Evolutionary conservation across 2,329 filamentous ascomycete genomes (phyloP).

Genomic region (Penicillium sp.): DNA sequence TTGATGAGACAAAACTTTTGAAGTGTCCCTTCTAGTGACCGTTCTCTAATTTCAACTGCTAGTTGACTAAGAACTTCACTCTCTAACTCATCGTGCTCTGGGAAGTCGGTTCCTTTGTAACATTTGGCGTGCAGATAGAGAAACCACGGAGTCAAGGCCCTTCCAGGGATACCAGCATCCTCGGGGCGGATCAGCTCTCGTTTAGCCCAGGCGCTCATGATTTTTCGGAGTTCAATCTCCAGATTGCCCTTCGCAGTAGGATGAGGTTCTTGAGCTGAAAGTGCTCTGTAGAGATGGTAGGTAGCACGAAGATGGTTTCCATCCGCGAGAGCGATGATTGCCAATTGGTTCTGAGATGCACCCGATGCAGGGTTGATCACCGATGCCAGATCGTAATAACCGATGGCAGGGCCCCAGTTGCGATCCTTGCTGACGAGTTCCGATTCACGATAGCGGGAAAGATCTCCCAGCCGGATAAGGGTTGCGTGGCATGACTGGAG

Average conservation of each 20-base stretch:
- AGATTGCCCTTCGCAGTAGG: constrained; percentile 73
- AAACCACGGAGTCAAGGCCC: constrained; percentile 75
- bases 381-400: constrained; percentile 80
- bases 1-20: constrained; percentile 83
- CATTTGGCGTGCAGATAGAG: constrained; percentile 81
- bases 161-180: constrained; percentile 49
- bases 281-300: constrained; percentile 84
- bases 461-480: constrained; percentile 82
- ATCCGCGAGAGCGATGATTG: constrained; percentile 74
- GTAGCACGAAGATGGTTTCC: constrained; percentile 78
- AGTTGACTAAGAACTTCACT: constrained; percentile 79
- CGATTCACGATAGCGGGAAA: constrained; percentile 77
- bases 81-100: constrained; percentile 76
- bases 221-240: constrained; percentile 72
- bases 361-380: constrained; percentile 76
- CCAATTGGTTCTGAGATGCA: constrained; percentile 83
- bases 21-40: constrained; percentile 62
- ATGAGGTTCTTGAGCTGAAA: constrained; percentile 71
- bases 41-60: constrained; percentile 67
- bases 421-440: constrained; percentile 70
- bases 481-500: constrained; percentile 76
- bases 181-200: constrained; percentile 50
- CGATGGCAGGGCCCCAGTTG: constrained; percentile 75
- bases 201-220: constrained; percentile 57
- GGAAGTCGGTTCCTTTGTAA: constrained; percentile 72